Base-by-base conservation (phyloP, 2,329 filamentous ascomycete species). In the Fusarium tuaranense region DNA sequence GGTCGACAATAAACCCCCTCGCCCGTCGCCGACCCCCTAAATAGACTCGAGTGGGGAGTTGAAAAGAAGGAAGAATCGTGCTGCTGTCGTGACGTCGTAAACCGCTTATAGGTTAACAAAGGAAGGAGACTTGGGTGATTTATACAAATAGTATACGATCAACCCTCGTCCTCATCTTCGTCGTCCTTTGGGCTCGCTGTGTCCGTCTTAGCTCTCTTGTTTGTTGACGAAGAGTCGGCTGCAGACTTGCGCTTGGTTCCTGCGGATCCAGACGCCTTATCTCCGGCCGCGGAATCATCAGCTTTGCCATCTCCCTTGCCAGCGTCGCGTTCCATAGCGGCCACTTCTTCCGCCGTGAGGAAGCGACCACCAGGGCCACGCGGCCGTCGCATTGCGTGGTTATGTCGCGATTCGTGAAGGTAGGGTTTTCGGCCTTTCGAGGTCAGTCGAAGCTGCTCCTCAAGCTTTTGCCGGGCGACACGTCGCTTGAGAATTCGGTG, bases 371-470 rank as follows among this genome's bases (percentile, higher is more conserved):
- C 97, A 1, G 97, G 97, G 18, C 97, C 97, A 81, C 97, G 91
- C 32, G 97, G 97, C 78, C 97, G 89, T 68, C 97, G 92, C 97
- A 99, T 99, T 12, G 97, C 97, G 83, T 99, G 97, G 81, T 98
- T 98, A 83, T 99, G 97, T 80, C 97, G 90, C 30, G 96, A 98
- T 82, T 99, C 97, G 84, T 99, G 97, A 36, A 99, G 88, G 80
- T 99, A 99, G 5, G 97, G 97, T 85, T 98, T 98, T 39, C 97
- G 92, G 30, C 96, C 96, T 85, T 99, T 99, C 12, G 93, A 97
- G 0, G 97, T 98, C 68, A 98, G 86, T 48, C 97, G 91, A 51
- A 99, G 85, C 65, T 95, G 94, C 82, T 99, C 97, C 82, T 99
- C 97, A 18, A 99, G 88, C 82, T 94, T 95, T 83, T 98, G 97